Conservation (phyloP, 140 eudicot species). For the Senecio squalidus region DNA sequence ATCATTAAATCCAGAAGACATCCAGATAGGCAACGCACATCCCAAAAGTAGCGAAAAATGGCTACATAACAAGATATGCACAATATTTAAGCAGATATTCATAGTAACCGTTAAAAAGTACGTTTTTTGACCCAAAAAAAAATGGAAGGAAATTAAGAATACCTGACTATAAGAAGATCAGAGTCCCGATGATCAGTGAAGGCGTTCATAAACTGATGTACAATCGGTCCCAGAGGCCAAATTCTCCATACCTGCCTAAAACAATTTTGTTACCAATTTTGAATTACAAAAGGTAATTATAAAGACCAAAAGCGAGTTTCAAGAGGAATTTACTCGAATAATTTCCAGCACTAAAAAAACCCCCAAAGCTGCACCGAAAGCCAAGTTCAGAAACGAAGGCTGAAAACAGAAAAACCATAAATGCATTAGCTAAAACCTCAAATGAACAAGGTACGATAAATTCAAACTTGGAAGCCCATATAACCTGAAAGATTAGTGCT, state of each 20-base stretch:
- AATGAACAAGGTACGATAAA: conserved; percentile 4
- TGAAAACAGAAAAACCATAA: conserved; percentile 21
- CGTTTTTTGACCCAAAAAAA: background rate
- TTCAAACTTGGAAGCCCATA: conserved; percentile 1
- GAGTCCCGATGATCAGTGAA: conserved; percentile 99
- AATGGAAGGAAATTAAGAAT: background rate
- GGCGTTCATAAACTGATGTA: conserved; percentile 89
- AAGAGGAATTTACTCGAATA: conserved; percentile 64
- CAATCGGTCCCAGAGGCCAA: conserved; percentile 81
- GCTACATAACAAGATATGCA: conserved; percentile 32
- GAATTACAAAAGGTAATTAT: background rate
- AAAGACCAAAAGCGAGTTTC: background rate
- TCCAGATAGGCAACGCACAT: conserved; percentile 97
- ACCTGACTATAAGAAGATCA: conserved; percentile 93
- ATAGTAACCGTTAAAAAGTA: background rate
- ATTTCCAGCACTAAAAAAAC: conserved; percentile 73
- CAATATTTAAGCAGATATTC: background rate
- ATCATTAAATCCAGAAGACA: conserved; percentile 85
- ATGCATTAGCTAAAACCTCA: conserved; percentile 11
- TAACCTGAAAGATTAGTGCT: conserved; percentile 86
- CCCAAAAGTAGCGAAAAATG: conserved; percentile 95
- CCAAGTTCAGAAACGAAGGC: conserved; percentile 84
- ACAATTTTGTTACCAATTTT: conserved; percentile 13
- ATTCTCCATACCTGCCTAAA: conserved; percentile 88
- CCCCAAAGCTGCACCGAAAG: conserved; percentile 94